Base-by-base conservation (phyloP, 768 basidiomycete genomes). In the Termitomyces sp. region DNA sequence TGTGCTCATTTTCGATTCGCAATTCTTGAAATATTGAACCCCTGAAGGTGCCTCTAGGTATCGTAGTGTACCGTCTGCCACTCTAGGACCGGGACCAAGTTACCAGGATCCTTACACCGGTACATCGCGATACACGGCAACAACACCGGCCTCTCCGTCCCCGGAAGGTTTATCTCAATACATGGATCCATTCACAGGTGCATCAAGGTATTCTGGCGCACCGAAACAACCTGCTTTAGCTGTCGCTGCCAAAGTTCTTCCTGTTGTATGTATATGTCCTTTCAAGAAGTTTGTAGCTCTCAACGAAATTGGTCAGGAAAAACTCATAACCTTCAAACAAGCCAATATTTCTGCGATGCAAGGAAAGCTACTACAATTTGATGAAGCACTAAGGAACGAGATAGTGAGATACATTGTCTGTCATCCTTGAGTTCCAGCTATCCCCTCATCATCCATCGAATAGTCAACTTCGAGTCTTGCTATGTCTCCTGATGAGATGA, bases 261-360 rank as follows among this genome's bases (percentile, higher is more conserved):
- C 84, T 7, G 78, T 77, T 53, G 83, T 85, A 67, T 45, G 79
- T 69, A 18, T 38, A 28, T 52, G 3, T 26, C 9, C 16, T 2
- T 46, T 11, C 30, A 6, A 36, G 1, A 16, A 30, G 45, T 8
- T 11, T 40, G 16, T 46, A 9, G 14, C 30, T 20, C 20, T 38
- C 30, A 11, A 45, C 22, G 10, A 33, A n/a, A 11, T 10, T 50
- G 41, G 3, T 47, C 45, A 92, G 90, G 74, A 78, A 44, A 83
- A 79, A 40, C 76, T 79, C 44, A 79, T 92, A 20, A 76, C 80
- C n/a, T 96, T 98, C 77, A 92, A 90, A 62, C 90, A 93, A 76
- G 91, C 86, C 3, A 83, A 81, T 68, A 79, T 95, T 28, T 65
- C 77, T 22, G 90, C 90, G 18, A 91, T 95, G 85, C 85, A 84